phyloP scores from a whole-genome alignment of 2,329 filamentous ascomycete species.

The Talaromyces sp. region DNA sequence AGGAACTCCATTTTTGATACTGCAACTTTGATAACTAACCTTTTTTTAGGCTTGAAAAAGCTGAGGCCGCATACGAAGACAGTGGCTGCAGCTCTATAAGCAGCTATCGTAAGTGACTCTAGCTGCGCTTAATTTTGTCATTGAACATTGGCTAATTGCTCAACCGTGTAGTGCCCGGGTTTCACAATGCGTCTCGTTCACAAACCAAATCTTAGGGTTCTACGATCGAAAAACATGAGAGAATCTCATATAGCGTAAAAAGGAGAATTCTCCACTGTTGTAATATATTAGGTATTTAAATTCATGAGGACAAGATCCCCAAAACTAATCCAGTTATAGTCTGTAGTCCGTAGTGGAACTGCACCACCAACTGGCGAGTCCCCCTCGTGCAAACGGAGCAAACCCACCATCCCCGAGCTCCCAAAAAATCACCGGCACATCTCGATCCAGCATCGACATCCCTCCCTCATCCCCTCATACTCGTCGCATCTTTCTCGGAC shows the following conservation, averaged over 20 bases:
- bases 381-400: conserved; percentile 43
- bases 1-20: not conserved
- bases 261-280: not conserved
- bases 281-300: conserved; percentile 2
- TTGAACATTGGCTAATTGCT: conserved; percentile 6
- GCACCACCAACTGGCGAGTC: conserved; percentile 27
- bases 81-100: conserved; percentile 40
- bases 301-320: not conserved
- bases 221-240: not conserved
- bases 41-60: conserved; percentile 41
- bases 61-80: conserved; percentile 41
- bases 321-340: not conserved
- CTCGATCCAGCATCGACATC: conserved; percentile 22
- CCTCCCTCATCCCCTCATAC: conserved; percentile 22
- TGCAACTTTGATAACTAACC: conserved; percentile 10
- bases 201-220: conserved; percentile 9
- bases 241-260: not conserved
- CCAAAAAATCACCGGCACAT: conserved; percentile 42
- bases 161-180: conserved; percentile 18
- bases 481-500: conserved; percentile 28
- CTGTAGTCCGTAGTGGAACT: not conserved
- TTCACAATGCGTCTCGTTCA: conserved; percentile 19
- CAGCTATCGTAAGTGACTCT: conserved; percentile 30
- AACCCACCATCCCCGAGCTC: conserved; percentile 37
- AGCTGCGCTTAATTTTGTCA: not conserved